Base-by-base conservation (phyloP, 2,329 filamentous ascomycete species). In the Laburnicola sp. region DNA sequence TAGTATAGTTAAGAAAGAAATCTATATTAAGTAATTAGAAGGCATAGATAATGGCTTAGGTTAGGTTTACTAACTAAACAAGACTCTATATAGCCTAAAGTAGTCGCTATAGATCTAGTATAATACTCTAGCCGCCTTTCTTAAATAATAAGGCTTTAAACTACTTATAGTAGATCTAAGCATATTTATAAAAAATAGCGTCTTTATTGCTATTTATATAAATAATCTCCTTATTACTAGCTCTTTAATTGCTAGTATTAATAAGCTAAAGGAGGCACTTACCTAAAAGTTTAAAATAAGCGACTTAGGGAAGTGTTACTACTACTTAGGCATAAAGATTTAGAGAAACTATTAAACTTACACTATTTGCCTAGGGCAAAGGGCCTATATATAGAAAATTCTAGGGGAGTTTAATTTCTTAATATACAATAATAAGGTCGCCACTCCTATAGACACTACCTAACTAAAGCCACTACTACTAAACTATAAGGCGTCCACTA, bases 101-200 rank as follows among this genome's bases (percentile, higher is more conserved):
- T 23, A 9, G 68, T 40, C 41, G 0, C 56, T 72, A 8, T 73
- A 72, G 51, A 49, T 56, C 4, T 71, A 52, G 69, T 64, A 61
- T 52, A 25, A 51, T 6, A 58, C 56, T 1, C 52, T 68, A 10
- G 39, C 48, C 6, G 41, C 21, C 5, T 63, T 53, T 39, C 55
- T 71, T 1, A 2, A n/a, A 0, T 35, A 40, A 1, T 36, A 58
- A 11, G 56, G 64, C 2, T 68, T 62, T 43, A 43, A 37, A 21
- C 39, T 38, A 10, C 39, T 56, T 22, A 23, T 39, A 3, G 25
- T 32, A 2, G 52, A 68, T 34, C 7, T 36, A 7, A 51, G 45
- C 5, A 50, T 68, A 0, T 67, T 63, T 39, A 32, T 45, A 1
- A 38, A 41, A 23, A 32, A 45, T 45, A 56, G 56, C 8, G 48